phyloP scores from a whole-genome alignment of 148 eudicot species.

The Euryodendron excelsum region DNA sequence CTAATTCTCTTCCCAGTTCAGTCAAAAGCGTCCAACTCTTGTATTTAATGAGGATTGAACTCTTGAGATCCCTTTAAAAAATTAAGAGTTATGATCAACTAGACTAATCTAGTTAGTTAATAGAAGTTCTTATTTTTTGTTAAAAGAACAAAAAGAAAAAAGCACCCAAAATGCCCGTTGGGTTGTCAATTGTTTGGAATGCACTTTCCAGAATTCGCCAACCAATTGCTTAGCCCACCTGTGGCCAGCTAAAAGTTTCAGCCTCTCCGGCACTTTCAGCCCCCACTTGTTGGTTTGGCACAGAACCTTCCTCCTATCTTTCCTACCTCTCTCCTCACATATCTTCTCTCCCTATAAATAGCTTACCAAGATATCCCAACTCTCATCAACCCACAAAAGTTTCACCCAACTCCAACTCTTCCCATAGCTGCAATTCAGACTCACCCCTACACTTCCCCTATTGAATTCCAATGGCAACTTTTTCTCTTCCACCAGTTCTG shows the following conservation, averaged over 20 bases:
- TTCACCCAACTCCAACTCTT: background rate
- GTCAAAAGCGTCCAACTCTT: no score
- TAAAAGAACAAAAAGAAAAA: background rate
- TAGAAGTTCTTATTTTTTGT: no score
- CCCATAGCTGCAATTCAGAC: background rate
- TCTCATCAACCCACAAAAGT: background rate
- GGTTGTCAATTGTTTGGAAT: background rate
- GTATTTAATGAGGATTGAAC: no score
- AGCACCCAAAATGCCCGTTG: background rate
- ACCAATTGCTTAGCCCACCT: slow-evolving; percentile 7
- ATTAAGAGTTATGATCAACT: no score
- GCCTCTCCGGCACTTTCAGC: background rate
- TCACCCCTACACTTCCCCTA: background rate
- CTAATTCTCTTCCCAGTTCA: no score
- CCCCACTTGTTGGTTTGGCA: background rate
- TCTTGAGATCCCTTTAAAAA: no score
- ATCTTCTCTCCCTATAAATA: background rate
- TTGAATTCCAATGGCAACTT: slow-evolving; percentile 15
- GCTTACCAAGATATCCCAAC: background rate
- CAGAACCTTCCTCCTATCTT: slow-evolving; percentile 3
- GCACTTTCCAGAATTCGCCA: background rate
- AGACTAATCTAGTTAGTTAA: no score
- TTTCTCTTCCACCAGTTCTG: background rate
- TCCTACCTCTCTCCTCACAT: background rate
- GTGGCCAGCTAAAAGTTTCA: slow-evolving; percentile 22